Percentiles rank a stretch among this genome's conserved stretches.
Evolutionary conservation across 768 basidiomycete species (phyloP).

Genomic region (Phanerochaete carnosa): DNA sequence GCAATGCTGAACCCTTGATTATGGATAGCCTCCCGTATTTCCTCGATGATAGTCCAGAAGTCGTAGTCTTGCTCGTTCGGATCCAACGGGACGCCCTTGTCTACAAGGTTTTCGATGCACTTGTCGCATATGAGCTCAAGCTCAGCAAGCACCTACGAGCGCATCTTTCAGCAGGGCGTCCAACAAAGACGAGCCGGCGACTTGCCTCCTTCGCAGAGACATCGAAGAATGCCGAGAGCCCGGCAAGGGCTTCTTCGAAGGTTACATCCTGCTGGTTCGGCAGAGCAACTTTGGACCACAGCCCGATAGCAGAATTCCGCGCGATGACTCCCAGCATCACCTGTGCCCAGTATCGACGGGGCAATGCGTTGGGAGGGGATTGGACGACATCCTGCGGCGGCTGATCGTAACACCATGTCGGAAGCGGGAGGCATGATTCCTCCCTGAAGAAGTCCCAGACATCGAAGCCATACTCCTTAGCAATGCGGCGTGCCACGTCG

Average conservation of each 20-base stretch:
- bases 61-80: constrained; percentile 30
- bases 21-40: constrained; percentile 51
- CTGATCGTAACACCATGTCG: constrained; percentile 23
- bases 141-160: constrained; percentile 34
- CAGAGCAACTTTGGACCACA: constrained; percentile 3
- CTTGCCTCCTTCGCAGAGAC: constrained; percentile 40
- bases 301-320: background rate
- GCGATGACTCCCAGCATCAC: constrained; percentile 9
- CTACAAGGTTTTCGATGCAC: constrained; percentile 39
- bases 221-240: constrained; percentile 51
- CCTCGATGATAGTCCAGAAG: constrained; percentile 33
- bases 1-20: constrained; percentile 44
- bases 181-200: background rate
- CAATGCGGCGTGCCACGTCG: constrained; percentile 36
- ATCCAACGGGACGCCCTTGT: constrained; percentile 26
- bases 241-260: constrained; percentile 46
- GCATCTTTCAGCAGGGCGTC: background rate
- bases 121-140: constrained; percentile 36
- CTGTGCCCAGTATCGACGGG: constrained; percentile 15
- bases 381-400: background rate
- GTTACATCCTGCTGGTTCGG: background rate
- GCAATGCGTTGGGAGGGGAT: constrained; percentile 13
- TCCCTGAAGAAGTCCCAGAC: constrained; percentile 52
- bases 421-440: constrained; percentile 34
- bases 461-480: constrained; percentile 43